Base-by-base conservation (phyloP, 192 early-diverging fungal genomes). In the Physocladia obscura region DNA sequence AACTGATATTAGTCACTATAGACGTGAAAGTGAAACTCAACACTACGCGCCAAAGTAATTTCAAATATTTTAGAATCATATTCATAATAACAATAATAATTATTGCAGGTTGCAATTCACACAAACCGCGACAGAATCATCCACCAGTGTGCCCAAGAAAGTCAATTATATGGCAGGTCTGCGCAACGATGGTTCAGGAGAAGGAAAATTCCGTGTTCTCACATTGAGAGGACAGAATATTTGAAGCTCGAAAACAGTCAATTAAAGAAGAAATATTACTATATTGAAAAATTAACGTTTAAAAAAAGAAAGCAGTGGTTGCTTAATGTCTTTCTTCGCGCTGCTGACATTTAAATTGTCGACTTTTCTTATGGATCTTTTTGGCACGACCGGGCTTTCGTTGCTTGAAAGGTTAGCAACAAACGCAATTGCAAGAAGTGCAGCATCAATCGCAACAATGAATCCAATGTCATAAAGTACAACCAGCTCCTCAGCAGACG, bases 21-120 rank as follows among this genome's bases (percentile, higher is more conserved):
- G 79, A 48, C 48, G 85, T 39, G 82, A 84, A 17, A 75, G 67
- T 56, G 83, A 87, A 56, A 83, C 85, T 26, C 85, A 87, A 67
- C 81, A 84, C 58, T 84, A 87, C 73, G 75, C 47, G 39, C 82
- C 81, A 60, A 82, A 82, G 79, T 79, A 62, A 19, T 51, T 40
- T 1, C 24, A 24, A 39, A 29, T 68, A 6, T 38, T 11, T 73
- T 19, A 4, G 35, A 63, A 49, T 38, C 21, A 26, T 49, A n/a
- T n/a, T 19, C 2, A 19, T 13, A 37, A 3, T 22, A 36, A 21
- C 21, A 5, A 32, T 19, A 2, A 26, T 17, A 6, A 38, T 13
- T 49, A 49, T 19, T 58, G 5, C 57, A 79, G 79, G 69, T 27
- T 62, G 22, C 59, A 79, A 24, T 47, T 57, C 50, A 76, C 79